phyloP scores from a whole-genome alignment of 352 stramenopile genomes.

The Lagenidium giganteum region DNA sequence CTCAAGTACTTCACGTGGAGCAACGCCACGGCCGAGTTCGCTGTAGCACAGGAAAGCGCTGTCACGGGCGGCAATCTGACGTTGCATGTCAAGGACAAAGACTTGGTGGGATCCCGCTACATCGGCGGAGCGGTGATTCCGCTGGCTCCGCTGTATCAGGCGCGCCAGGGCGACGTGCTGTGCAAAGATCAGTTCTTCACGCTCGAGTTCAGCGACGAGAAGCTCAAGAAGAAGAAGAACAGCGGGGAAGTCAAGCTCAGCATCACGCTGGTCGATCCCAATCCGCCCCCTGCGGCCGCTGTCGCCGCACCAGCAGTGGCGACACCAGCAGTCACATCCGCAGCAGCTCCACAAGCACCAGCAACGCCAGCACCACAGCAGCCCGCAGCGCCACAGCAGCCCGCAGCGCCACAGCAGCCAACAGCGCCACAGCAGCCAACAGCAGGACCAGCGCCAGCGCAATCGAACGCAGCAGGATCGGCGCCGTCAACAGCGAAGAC shows the following conservation, averaged over 20 bases:
- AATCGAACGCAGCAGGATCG: too few species aligned
- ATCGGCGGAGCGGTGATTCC: constrained; percentile 35
- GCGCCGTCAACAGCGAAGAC: too few species aligned
- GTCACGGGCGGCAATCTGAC: constrained; percentile 14
- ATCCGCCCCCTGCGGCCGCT: too few species aligned
- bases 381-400: too few species aligned
- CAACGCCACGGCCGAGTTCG: constrained; percentile 33
- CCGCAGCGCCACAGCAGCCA: too few species aligned
- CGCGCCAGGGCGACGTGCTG: constrained; percentile 10
- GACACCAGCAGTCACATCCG: too few species aligned
- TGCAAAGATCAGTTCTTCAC: constrained; percentile 26
- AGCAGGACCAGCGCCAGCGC: too few species aligned
- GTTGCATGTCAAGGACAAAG: constrained; percentile 45
- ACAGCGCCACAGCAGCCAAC: too few species aligned
- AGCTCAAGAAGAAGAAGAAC: constrained; percentile 33
- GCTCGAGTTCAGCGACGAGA: constrained; percentile 38
- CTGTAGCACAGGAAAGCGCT: constrained; percentile 10
- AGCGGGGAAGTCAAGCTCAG: constrained; percentile 35
- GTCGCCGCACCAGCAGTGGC: too few species aligned
- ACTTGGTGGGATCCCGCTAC: constrained; percentile 38
- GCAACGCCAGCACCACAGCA: too few species aligned
- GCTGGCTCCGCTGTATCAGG: constrained; percentile 15
- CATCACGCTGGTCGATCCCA: constrained; percentile 33
- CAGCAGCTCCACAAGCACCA: not conserved
- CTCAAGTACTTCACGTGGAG: constrained; percentile 40